phyloP scores from a whole-genome alignment of 2,329 filamentous ascomycete species.

The Cercospora nicotianae region DNA sequence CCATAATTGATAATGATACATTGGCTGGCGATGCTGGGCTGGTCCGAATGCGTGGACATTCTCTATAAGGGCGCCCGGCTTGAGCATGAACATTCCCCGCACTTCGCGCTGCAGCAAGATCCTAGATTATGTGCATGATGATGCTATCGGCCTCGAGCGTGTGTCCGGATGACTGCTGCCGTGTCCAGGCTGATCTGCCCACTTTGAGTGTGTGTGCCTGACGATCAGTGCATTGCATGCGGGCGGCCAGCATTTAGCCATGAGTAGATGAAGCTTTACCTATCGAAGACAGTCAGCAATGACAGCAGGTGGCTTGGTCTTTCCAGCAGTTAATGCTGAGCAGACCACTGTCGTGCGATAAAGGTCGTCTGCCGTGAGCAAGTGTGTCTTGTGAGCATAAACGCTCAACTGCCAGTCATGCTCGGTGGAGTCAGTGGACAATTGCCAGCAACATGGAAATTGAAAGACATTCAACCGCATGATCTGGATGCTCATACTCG shows the following conservation, averaged over 20 bases:
- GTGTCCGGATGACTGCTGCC: background rate
- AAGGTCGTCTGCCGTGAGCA: background rate
- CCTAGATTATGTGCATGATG: conserved; percentile 7
- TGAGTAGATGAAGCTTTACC: background rate
- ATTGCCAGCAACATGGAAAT: background rate
- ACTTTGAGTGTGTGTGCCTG: conserved; percentile 16
- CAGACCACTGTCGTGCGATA: background rate
- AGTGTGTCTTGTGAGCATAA: background rate
- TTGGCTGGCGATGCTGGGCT: background rate
- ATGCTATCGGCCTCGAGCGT: conserved; percentile 6
- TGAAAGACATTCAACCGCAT: background rate
- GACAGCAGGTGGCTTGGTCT: background rate
- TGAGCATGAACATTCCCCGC: conserved; percentile 1
- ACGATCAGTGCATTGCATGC: conserved; percentile 10
- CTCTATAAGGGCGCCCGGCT: background rate
- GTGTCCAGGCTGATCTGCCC: background rate
- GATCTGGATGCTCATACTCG: background rate
- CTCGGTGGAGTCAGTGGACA: background rate
- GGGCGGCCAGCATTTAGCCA: conserved; percentile 3
- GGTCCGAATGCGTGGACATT: background rate
- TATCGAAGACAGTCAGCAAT: background rate
- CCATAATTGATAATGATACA: background rate
- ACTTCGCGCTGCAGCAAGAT: background rate
- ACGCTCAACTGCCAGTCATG: background rate
- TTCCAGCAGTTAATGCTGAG: background rate